Evolutionary conservation across 441 rosid species (phyloP), one percentile per base, ranked within the genome.

Genomic region (Capsella rubella): DNA sequence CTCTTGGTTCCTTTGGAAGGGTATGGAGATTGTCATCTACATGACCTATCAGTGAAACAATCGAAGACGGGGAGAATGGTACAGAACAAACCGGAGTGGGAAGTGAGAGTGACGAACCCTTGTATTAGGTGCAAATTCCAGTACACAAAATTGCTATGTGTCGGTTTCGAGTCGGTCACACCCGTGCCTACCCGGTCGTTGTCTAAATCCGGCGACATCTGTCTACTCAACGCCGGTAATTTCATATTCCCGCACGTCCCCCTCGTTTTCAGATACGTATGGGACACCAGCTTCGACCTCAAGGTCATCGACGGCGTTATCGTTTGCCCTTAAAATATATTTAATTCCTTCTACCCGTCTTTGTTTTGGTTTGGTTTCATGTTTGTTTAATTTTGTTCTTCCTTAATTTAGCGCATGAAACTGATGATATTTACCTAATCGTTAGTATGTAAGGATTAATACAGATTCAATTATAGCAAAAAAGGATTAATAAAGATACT

Each of bases 31-130:
- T 74, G 72, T 57, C 0, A 2, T 6, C 52, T 66, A 3, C 7
- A 4, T 5, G 0, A 57, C 40, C 25, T 74, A 50, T 4, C 6
- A 0, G 35, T 74, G 14, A 74, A 58, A 74, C 78, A 74, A 57
- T 28, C 60, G 8, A 60, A 50, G 21, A 75, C 79, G 16, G 79
- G 79, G 4, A 68, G 28, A 52, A 4, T 68, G 74, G 10, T 58
- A 4, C 11, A 75, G 46, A 61, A 66, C 47, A 67, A 62, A 68
- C 40, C 72, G 27, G 74, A 75, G 50, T 68, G 79, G 79, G 67
- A 67, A 75, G 74, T 75, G 69, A 68, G 21, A 25, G 62, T 68
- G 32, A 68, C 4, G 8, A 61, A 75, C 62, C 61, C 74, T 27
- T 75, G 79, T 16, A 32, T 32, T 32, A 27, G 6, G 1, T 68